phyloP scores from a whole-genome alignment of 2,329 filamentous ascomycete species.

The Hymenoscyphus albidus region DNA sequence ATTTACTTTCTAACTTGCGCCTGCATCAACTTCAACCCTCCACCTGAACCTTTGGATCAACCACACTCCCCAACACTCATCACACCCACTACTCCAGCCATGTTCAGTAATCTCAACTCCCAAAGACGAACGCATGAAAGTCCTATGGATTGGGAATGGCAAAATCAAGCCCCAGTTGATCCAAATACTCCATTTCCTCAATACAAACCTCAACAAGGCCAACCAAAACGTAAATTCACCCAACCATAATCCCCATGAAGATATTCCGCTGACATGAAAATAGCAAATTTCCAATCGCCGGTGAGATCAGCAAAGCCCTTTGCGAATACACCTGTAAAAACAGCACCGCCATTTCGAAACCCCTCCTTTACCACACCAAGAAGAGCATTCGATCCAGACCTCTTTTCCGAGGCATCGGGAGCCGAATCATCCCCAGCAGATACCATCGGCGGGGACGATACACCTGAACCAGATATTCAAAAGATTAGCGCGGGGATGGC shows the following conservation, averaged over 20 bases:
- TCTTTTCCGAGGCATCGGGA: constrained; percentile 53
- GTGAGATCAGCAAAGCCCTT: constrained; percentile 41
- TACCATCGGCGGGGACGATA: constrained; percentile 46
- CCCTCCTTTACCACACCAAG: constrained; percentile 62
- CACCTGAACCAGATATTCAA: constrained; percentile 54
- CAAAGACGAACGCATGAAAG: constrained; percentile 55
- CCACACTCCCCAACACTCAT: not conserved
- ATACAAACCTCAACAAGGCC: constrained; percentile 36
- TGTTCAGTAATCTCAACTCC: constrained; percentile 39
- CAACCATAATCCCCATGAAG: not conserved
- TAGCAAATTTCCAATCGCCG: constrained; percentile 33
- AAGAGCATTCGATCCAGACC: constrained; percentile 50
- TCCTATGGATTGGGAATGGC: constrained; percentile 66
- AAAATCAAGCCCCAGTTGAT: constrained; percentile 54
- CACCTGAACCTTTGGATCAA: not conserved
- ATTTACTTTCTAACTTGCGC: constrained; percentile 13
- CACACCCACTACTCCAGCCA: constrained; percentile 12
- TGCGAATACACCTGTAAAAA: constrained; percentile 44
- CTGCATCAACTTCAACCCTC: not conserved
- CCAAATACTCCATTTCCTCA: constrained; percentile 59
- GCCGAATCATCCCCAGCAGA: constrained; percentile 57
- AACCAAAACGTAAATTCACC: constrained; percentile 26
- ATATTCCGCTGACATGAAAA: constrained; percentile 13
- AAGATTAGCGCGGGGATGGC: constrained; percentile 52
- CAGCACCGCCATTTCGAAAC: constrained; percentile 54